phyloP scores from a whole-genome alignment of 768 basidiomycete genomes.

The Gautieria morchelliformis region DNA sequence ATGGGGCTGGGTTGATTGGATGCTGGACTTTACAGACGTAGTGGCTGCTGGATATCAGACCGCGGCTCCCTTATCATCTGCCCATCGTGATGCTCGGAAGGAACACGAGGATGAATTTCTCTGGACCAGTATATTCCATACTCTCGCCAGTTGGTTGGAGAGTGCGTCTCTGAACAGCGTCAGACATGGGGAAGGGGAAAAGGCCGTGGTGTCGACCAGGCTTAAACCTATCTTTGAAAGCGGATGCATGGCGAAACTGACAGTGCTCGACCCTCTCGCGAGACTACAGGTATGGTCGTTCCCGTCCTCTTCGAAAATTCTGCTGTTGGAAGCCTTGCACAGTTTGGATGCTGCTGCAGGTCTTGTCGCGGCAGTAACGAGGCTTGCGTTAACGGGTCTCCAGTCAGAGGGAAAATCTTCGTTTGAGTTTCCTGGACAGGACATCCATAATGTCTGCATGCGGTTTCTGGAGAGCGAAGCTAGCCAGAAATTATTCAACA shows the following conservation, averaged over 20 bases:
- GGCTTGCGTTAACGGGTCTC: neutral
- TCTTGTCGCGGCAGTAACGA: neutral
- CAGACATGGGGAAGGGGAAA: conserved; percentile 57
- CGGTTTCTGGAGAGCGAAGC: neutral
- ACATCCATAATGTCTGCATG: neutral
- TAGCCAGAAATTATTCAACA: neutral
- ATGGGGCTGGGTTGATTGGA: conserved; percentile 63
- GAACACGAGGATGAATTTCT: conserved; percentile 5
- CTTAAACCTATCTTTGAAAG: neutral
- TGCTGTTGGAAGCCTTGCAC: neutral
- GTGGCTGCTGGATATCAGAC: neutral
- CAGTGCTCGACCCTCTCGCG: neutral
- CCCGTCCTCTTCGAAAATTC: neutral
- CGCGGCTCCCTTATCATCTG: neutral
- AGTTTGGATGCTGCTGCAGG: neutral
- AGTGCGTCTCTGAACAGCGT: conserved; percentile 66
- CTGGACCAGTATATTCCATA: conserved; percentile 37
- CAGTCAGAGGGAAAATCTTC: neutral
- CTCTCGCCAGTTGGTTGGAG: conserved; percentile 62
- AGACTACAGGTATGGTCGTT: neutral
- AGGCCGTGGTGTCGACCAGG: conserved; percentile 21
- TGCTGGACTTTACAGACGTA: conserved; percentile 22
- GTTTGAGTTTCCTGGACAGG: neutral
- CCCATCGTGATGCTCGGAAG: neutral
- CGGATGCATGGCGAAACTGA: neutral